Evolutionary conservation across 148 eudicot genomes (phyloP), one percentile per base, ranked within the genome.

Genomic region (Simmondsia chinensis): DNA sequence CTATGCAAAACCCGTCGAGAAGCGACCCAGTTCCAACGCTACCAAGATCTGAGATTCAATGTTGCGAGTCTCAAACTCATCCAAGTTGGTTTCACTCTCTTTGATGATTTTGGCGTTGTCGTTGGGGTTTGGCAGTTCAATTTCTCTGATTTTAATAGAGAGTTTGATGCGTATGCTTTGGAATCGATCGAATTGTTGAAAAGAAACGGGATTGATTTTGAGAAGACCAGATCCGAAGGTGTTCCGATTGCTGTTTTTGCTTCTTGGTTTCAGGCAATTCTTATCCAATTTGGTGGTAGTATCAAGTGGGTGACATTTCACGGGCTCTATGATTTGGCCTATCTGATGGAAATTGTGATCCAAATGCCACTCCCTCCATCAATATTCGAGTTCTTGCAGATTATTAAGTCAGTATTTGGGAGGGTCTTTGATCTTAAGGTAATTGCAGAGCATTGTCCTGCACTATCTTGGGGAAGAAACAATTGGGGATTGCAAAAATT

Each of bases 301-400:
- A 15, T 10, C 12, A 42, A 22, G 4, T 42, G 46, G 46, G 46
- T 42, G 19, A 42, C 46, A 0, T 42, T 42, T n/a, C 46, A 42
- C 10, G 46, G 46, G 6, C 15, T 42, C 3, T 42, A 42, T 14
- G 24, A 39, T 16, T 17, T 39, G 2, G 23, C 10, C 4, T 5
- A 19, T 7, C 8, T 42, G 7, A 29, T 42, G 4, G 11, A 14
- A 4, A 8, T 42, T 4, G 3, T 2, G 16, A 22, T 15, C 4
- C 1, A 9, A 3, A 6, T 8, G 6, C 29, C 28, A 0, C 8
- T 42, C 2, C 30, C 46, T 1, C 9, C 2, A 0, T 42, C 46
- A 1, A 3, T 42, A 9, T 21, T 6, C n/a, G 29, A 12, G 13
- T 22, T 42, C 13, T 2, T 7, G 21, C 14, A 9, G 0, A 24